These are phyloP conservation scores for Colletotrichum somersetense DNA, from an alignment of 2,329 filamentous ascomycete species.

Conservation along the genomic window DNA sequence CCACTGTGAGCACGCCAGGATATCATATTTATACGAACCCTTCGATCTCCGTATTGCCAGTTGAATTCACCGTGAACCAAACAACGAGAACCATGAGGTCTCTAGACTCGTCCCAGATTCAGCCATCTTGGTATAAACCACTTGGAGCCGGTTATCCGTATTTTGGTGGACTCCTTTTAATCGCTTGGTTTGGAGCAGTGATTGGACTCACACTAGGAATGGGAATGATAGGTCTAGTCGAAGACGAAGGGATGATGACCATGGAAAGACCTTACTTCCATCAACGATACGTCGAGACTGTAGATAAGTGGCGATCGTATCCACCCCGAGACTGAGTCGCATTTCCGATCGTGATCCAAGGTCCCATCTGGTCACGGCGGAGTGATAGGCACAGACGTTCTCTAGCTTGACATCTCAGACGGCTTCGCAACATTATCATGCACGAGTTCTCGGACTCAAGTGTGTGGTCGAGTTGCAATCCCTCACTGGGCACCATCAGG, in stretches of 20 bases:
- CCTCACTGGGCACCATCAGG: background rate
- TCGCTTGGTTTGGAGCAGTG: slow-evolving; percentile 31
- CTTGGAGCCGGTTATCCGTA: slow-evolving; percentile 18
- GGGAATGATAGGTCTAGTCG: background rate
- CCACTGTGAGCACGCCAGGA: too few species aligned
- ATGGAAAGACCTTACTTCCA: background rate
- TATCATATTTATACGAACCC: too few species aligned
- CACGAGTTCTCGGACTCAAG: slow-evolving; percentile 23
- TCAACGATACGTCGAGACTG: background rate
- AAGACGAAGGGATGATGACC: background rate
- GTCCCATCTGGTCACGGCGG: too few species aligned
- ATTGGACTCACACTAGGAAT: slow-evolving; percentile 37
- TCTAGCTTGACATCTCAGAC: background rate
- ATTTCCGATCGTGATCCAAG: background rate
- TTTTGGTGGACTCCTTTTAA: slow-evolving; percentile 9
- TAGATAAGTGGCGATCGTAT: background rate
- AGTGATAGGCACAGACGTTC: slow-evolving; percentile 2
- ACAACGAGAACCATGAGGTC: too few species aligned
- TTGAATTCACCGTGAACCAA: too few species aligned
- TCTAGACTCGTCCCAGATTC: too few species aligned
- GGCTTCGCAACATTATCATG: slow-evolving; percentile 9
- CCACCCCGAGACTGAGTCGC: background rate
- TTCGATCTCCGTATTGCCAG: too few species aligned
- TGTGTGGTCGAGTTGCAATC: background rate
- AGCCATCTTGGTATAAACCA: slow-evolving; percentile 5